phyloP scores from a whole-genome alignment of 2,329 filamentous ascomycete genomes.

The Penicillium sp. region DNA sequence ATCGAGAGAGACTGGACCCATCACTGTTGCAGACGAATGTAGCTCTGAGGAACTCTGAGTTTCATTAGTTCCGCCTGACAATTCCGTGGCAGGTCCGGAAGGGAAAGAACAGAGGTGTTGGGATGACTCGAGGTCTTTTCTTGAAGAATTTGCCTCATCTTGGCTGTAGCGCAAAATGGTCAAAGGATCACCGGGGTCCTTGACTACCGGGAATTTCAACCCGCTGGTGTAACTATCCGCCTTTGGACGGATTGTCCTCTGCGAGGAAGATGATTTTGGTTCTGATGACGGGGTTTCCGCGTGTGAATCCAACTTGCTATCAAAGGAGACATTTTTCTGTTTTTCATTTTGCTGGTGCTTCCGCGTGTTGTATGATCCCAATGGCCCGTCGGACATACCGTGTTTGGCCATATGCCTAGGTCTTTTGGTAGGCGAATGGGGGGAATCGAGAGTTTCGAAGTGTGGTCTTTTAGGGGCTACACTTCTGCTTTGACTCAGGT shows the following conservation, averaged over 20 bases:
- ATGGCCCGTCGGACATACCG: background rate
- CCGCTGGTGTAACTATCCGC: slow-evolving; percentile 42
- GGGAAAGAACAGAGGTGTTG: slow-evolving; percentile 11
- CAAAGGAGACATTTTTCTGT: background rate
- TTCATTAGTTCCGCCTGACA: slow-evolving; percentile 7
- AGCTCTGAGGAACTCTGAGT: slow-evolving; percentile 17
- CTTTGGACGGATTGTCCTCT: slow-evolving; percentile 29
- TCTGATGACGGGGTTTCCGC: slow-evolving; percentile 18
- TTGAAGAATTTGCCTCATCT: slow-evolving; percentile 54
- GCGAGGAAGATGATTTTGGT: slow-evolving; percentile 26
- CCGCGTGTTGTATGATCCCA: background rate
- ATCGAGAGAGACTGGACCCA: slow-evolving; percentile 12
- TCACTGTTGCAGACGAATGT: slow-evolving; percentile 23
- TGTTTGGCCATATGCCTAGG: background rate
- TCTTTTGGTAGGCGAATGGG: slow-evolving; percentile 11
- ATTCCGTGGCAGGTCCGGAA: slow-evolving; percentile 6
- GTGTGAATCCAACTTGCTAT: slow-evolving; percentile 10
- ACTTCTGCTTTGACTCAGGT: background rate
- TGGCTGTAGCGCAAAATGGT: slow-evolving; percentile 68
- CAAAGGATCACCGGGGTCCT: slow-evolving; percentile 67
- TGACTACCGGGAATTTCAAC: slow-evolving; percentile 72
- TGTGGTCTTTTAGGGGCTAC: background rate
- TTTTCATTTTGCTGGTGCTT: slow-evolving; percentile 2
- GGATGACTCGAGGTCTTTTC: slow-evolving; percentile 36
- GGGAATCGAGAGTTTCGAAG: background rate